Percentiles rank a stretch among this genome's conserved stretches.
Conservation (phyloP, 371 early-diverging fungal genomes). For the Rhizopus delemar region DNA sequence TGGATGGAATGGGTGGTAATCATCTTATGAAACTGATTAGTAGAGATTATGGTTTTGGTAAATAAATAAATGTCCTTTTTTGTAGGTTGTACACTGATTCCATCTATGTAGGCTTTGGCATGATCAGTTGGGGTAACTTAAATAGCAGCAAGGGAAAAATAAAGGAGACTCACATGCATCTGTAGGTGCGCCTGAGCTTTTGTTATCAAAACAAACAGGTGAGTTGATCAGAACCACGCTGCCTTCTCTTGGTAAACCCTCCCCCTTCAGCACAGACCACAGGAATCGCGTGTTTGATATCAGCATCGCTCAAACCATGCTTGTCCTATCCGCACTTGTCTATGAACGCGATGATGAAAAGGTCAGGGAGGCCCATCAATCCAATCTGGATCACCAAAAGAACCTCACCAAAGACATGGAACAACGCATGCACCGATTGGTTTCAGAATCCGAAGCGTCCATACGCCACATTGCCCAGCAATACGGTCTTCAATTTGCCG, state of each 20-base stretch:
- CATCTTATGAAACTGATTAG: slow-evolving; percentile 22
- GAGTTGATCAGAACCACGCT: slow-evolving; percentile 22
- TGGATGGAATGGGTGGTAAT: slow-evolving; percentile 35
- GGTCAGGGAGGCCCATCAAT: slow-evolving; percentile 31
- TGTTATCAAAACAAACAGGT: slow-evolving; percentile 21
- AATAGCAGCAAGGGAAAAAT: not conserved
- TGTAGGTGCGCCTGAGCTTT: slow-evolving; percentile 26
- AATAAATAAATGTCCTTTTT: no score
- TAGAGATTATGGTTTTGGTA: slow-evolving; percentile 23
- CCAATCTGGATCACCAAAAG: not conserved
- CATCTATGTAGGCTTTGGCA: slow-evolving; percentile 25
- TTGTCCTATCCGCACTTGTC: slow-evolving; percentile 32
- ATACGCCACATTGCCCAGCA: slow-evolving; percentile 27
- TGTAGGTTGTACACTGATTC: not conserved
- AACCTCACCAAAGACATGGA: slow-evolving; percentile 4
- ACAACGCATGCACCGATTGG: slow-evolving; percentile 13
- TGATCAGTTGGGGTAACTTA: slow-evolving; percentile 37
- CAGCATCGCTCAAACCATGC: slow-evolving; percentile 33
- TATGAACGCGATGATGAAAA: slow-evolving; percentile 52
- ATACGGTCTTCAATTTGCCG: slow-evolving; percentile 50
- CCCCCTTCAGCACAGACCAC: slow-evolving; percentile 6
- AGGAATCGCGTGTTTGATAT: slow-evolving; percentile 34
- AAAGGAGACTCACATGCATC: not conserved
- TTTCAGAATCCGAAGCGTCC: slow-evolving; percentile 32
- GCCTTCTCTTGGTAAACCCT: slow-evolving; percentile 19